These are phyloP conservation scores for Metroxylon sagu DNA, from an alignment of 176 grass and related monocot genomes.

Conservation along the genomic window DNA sequence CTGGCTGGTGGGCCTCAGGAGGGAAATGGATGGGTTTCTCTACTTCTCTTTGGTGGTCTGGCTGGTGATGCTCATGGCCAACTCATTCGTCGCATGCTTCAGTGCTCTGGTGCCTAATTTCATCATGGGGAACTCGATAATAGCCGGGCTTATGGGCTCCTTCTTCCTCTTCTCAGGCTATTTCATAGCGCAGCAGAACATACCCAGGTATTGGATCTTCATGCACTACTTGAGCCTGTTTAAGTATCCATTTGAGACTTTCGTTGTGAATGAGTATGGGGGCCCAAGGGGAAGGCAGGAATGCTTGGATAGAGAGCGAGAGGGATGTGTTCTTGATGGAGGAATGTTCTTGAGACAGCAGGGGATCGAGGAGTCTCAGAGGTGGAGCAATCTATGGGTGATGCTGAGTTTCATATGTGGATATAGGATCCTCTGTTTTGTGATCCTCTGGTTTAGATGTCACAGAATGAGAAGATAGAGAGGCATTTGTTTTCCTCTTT, in stretches of 20 bases:
- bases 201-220: constrained; percentile 89
- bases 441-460: constrained; percentile 1
- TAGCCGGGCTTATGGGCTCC: constrained; percentile 61
- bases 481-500: neutral
- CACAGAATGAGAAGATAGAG: constrained; percentile 5
- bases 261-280: constrained; percentile 78
- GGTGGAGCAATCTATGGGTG: neutral
- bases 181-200: constrained; percentile 63
- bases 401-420: neutral
- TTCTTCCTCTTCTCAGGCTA: constrained; percentile 99
- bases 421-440: constrained; percentile 6
- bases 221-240: constrained; percentile 95
- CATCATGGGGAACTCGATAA: constrained; percentile 84
- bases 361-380: constrained; percentile 1
- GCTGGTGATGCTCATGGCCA: constrained; percentile 85
- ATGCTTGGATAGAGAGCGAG: constrained; percentile 3
- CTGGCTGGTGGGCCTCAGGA: constrained; percentile 65
- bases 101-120: constrained; percentile 75
- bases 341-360: neutral
- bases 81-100: constrained; percentile 73
- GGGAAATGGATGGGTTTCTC: constrained; percentile 42
- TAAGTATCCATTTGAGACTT: constrained; percentile 92
- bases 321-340: neutral
- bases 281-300: constrained; percentile 8
- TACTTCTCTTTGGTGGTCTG: constrained; percentile 86